phyloP scores from a whole-genome alignment of 2,329 filamentous ascomycete genomes.

The Didymella pinodella region DNA sequence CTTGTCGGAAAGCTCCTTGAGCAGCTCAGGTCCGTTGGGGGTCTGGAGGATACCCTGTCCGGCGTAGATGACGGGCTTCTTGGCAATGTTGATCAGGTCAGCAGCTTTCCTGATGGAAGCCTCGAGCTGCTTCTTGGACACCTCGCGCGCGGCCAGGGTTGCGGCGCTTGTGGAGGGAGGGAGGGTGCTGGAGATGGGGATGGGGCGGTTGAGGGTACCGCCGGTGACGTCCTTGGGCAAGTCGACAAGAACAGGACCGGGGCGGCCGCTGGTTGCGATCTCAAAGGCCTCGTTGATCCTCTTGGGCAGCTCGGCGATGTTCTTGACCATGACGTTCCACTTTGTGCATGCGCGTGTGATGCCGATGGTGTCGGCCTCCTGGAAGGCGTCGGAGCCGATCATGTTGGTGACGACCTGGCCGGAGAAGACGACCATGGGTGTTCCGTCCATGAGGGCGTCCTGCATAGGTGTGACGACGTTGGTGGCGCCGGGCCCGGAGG shows the following conservation, averaged over 20 bases:
- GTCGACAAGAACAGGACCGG: conserved; percentile 94
- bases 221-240: conserved; percentile 96
- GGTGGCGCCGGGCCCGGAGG: conserved; percentile 93
- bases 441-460: conserved; percentile 93
- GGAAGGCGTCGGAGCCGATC: conserved; percentile 95
- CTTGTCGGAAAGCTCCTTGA: conserved; percentile 90
- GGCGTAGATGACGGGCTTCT: conserved; percentile 95
- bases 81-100: conserved; percentile 81
- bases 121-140: conserved; percentile 75
- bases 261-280: conserved; percentile 92
- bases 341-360: conserved; percentile 96
- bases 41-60: conserved; percentile 87
- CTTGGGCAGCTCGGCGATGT: conserved; percentile 87
- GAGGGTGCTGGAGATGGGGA: conserved; percentile 76
- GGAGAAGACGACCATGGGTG: conserved; percentile 92
- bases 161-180: conserved; percentile 87
- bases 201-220: conserved; percentile 80
- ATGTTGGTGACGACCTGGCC: conserved; percentile 90
- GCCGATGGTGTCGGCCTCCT: conserved; percentile 92
- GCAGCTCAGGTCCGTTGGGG: conserved; percentile 77
- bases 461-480: conserved; percentile 98
- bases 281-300: conserved; percentile 98
- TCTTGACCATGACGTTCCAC: conserved; percentile 99
- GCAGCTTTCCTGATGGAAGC: conserved; percentile 79
- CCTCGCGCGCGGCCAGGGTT: conserved; percentile 77